Evolutionary conservation across 192 early-diverging fungal genomes (phyloP).

Genomic region (Coemansia erecta): DNA sequence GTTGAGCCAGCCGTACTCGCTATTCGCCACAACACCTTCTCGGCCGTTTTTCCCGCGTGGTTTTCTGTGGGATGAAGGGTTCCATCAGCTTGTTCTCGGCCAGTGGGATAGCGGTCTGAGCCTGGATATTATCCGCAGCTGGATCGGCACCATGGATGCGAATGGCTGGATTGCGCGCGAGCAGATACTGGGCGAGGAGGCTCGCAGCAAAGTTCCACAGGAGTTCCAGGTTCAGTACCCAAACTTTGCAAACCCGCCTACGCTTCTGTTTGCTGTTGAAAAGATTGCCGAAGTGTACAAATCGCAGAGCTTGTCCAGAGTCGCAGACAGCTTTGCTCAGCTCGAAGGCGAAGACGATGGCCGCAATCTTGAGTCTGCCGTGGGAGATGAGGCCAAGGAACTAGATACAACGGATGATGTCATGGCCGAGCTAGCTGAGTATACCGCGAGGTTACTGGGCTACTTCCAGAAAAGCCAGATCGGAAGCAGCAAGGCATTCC

Average conservation of each 20-base stretch:
- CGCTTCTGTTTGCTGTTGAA: conserved; percentile 69
- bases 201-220: conserved; percentile 80
- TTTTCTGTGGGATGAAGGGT: conserved; percentile 97
- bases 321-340: not conserved
- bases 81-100: conserved; percentile 80
- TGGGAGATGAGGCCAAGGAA: not conserved
- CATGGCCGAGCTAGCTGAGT: conserved; percentile 59
- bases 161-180: conserved; percentile 92
- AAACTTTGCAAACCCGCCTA: conserved; percentile 91
- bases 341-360: not conserved
- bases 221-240: conserved; percentile 94
- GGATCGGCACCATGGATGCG: conserved; percentile 74
- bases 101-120: conserved; percentile 88
- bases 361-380: not conserved
- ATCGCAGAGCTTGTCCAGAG: conserved; percentile 6
- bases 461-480: conserved; percentile 82
- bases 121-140: conserved; percentile 76
- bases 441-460: conserved; percentile 65
- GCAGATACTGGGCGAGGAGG: conserved; percentile 92
- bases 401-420: conserved; percentile 44
- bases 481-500: conserved; percentile 54
- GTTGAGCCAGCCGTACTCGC: conserved; percentile 60
- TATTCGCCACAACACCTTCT: conserved; percentile 83
- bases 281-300: conserved; percentile 62
- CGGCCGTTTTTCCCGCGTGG: conserved; percentile 95